These are phyloP conservation scores for Calamus simplicifolius DNA, from an alignment of 176 grass and related monocot genomes.

Conservation along the genomic window DNA sequence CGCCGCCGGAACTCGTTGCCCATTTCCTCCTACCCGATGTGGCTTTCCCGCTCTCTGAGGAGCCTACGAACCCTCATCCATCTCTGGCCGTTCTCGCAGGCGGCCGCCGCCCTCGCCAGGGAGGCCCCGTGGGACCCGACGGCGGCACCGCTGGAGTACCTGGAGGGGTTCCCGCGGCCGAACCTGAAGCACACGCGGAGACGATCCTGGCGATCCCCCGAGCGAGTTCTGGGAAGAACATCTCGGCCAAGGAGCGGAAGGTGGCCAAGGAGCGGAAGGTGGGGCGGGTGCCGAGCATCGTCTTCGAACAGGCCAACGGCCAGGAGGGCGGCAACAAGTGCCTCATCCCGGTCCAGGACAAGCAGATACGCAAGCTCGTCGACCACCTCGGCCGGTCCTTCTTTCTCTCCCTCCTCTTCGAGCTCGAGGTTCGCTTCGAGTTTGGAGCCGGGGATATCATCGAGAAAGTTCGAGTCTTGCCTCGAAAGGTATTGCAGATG, in stretches of 20 bases:
- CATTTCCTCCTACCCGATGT: conserved; percentile 38
- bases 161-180: conserved; percentile 65
- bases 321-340: conserved; percentile 28
- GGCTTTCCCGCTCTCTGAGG: conserved; percentile 51
- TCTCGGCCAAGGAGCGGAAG: no score
- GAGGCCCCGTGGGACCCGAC: not conserved
- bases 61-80: conserved; percentile 27
- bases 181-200: conserved; percentile 81
- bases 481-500: conserved; percentile 73
- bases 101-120: conserved; percentile 2
- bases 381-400: conserved; percentile 80
- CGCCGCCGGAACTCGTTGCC: no score
- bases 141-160: conserved; percentile 47
- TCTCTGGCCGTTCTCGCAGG: conserved; percentile 11
- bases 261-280: conserved; percentile 77
- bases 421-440: conserved; percentile 74
- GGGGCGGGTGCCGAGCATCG: conserved; percentile 69
- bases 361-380: no score
- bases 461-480: conserved; percentile 79
- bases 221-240: no score
- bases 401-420: conserved; percentile 83
- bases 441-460: conserved; percentile 49
- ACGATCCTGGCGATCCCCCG: no score
- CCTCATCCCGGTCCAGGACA: conserved; percentile 62
- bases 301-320: conserved; percentile 34